These are phyloP conservation scores for Ceratorhiza oryzae-sativae DNA, from an alignment of 1,284 basidiomycete species.

Conservation along the genomic window DNA sequence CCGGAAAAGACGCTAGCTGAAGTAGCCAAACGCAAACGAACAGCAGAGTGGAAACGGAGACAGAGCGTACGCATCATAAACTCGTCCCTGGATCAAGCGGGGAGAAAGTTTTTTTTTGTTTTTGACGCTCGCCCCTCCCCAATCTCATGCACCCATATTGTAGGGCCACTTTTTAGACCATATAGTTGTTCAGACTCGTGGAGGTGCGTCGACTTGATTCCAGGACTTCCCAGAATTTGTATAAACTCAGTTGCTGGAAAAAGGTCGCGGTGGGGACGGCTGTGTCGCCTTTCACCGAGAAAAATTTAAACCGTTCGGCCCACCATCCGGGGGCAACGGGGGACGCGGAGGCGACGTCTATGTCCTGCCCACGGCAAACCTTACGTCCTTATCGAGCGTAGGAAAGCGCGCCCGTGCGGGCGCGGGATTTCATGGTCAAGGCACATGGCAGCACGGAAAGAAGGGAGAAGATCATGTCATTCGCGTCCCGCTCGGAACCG, in stretches of 20 bases:
- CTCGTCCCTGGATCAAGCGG: neutral
- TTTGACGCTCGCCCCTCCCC: too few species aligned
- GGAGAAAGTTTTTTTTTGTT: too few species aligned
- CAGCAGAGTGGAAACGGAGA: slow-evolving; percentile 77
- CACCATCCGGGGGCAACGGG: slow-evolving; percentile 89
- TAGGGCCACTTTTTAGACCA: slow-evolving; percentile 37
- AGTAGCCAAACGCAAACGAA: slow-evolving; percentile 49
- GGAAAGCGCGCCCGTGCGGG: slow-evolving; percentile 71
- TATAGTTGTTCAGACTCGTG: slow-evolving; percentile 74
- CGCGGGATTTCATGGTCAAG: slow-evolving; percentile 75
- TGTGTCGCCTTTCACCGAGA: slow-evolving; percentile 85
- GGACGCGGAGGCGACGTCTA: slow-evolving; percentile 88
- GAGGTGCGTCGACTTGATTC: slow-evolving; percentile 64
- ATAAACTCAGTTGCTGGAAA: slow-evolving; percentile 25
- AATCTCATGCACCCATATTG: neutral
- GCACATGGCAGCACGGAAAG: slow-evolving; percentile 84
- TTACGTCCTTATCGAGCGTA: slow-evolving; percentile 80
- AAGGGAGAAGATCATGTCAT: slow-evolving; percentile 76
- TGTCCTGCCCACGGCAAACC: slow-evolving; percentile 73
- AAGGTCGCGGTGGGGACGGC: slow-evolving; percentile 83
- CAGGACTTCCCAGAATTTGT: slow-evolving; percentile 33
- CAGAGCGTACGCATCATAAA: slow-evolving; percentile 64
- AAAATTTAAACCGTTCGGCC: slow-evolving; percentile 78
- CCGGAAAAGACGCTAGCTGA: neutral
- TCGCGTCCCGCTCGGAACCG: slow-evolving; percentile 85